phyloP scores from a whole-genome alignment of 2,329 filamentous ascomycete species.

The Aspergillus quadricinctus region DNA sequence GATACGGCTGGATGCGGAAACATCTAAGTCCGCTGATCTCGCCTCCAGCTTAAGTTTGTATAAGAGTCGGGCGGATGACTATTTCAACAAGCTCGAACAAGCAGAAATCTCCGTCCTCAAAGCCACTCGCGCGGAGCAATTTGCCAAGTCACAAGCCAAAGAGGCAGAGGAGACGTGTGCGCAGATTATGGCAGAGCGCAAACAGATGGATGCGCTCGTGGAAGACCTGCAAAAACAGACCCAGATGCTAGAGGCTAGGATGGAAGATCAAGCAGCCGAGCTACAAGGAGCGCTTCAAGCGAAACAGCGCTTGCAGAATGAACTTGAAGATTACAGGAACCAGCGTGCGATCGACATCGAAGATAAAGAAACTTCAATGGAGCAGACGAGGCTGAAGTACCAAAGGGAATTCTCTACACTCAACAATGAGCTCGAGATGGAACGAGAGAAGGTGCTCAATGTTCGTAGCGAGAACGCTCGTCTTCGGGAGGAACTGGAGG shows the following conservation, averaged over 20 bases:
- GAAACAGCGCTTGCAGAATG: constrained; percentile 92
- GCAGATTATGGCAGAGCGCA: constrained; percentile 83
- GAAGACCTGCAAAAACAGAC: constrained; percentile 88
- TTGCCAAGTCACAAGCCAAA: constrained; percentile 81
- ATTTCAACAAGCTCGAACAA: constrained; percentile 95
- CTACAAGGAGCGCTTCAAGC: constrained; percentile 78
- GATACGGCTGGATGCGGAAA: constrained; percentile 84
- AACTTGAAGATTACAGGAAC: constrained; percentile 94
- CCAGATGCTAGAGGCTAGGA: constrained; percentile 81
- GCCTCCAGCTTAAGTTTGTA: constrained; percentile 80
- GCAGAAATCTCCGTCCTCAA: constrained; percentile 94
- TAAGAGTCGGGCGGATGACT: constrained; percentile 88
- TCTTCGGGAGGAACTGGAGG: constrained; percentile 92
- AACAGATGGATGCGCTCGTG: constrained; percentile 80
- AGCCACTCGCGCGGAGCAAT: constrained; percentile 85
- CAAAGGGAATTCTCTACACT: constrained; percentile 86
- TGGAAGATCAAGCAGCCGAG: constrained; percentile 89
- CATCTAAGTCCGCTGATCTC: constrained; percentile 78
- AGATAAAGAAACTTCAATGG: constrained; percentile 92
- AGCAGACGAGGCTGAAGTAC: constrained; percentile 97
- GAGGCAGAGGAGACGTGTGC: constrained; percentile 91
- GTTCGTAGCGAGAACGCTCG: constrained; percentile 78
- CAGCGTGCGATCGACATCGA: constrained; percentile 95
- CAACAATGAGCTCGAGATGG: constrained; percentile 87
- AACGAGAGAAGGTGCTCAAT: constrained; percentile 84